These are phyloP conservation scores for Pseudopyrenochaeta lycopersici DNA, from an alignment of 2,329 filamentous ascomycete genomes.

Conservation along the genomic window DNA sequence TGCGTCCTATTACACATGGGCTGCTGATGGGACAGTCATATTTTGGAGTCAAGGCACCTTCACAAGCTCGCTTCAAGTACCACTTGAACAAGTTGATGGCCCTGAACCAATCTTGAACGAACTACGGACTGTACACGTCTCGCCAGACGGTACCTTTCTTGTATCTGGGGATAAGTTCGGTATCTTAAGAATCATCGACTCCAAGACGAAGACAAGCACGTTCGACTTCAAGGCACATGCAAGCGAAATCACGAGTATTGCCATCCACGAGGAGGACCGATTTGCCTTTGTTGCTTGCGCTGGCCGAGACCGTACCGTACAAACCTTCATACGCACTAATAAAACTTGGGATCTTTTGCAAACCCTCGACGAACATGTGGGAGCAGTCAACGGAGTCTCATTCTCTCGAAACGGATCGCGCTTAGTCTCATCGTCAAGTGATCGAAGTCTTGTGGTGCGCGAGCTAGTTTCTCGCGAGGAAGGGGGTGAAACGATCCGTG, in stretches of 20 bases:
- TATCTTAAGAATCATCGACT: constrained; percentile 76
- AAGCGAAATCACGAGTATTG: constrained; percentile 83
- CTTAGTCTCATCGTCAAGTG: constrained; percentile 82
- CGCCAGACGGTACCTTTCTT: constrained; percentile 70
- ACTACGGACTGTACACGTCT: constrained; percentile 66
- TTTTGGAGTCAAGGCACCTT: constrained; percentile 84
- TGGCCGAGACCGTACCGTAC: constrained; percentile 83
- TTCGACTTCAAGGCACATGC: constrained; percentile 86
- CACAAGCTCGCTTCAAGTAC: constrained; percentile 70
- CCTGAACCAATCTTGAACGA: constrained; percentile 64
- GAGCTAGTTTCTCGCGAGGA: constrained; percentile 78
- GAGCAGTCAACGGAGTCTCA: constrained; percentile 80
- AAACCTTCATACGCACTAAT: constrained; percentile 75
- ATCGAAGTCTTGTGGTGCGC: constrained; percentile 85
- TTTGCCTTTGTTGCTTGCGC: constrained; percentile 79
- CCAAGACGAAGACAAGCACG: constrained; percentile 66
- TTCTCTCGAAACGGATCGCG: constrained; percentile 75
- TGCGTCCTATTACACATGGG: constrained; percentile 89
- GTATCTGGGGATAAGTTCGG: constrained; percentile 88
- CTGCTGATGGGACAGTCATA: constrained; percentile 78
- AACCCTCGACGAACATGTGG: constrained; percentile 90
- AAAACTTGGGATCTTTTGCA: constrained; percentile 80
- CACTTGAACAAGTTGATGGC: constrained; percentile 69
- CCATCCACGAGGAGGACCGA: constrained; percentile 72
- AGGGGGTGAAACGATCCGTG: constrained; percentile 66